These are phyloP conservation scores for Colletotrichum truncatum DNA, from an alignment of 2,329 filamentous ascomycete genomes.

Conservation along the genomic window DNA sequence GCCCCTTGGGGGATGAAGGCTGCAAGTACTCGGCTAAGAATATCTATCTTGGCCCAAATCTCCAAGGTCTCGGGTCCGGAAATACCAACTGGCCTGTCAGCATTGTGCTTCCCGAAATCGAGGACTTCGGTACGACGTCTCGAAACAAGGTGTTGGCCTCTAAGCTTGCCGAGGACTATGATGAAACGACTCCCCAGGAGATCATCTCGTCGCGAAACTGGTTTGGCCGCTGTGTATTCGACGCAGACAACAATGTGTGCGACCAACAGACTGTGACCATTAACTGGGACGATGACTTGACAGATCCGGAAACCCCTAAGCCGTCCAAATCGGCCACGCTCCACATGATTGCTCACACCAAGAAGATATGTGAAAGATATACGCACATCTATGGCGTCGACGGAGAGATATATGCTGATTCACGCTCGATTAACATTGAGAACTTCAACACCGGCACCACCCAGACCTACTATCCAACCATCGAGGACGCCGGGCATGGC, in stretches of 20 bases:
- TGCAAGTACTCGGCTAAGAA: conserved; percentile 89
- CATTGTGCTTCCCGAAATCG: conserved; percentile 92
- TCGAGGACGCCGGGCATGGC: conserved; percentile 29
- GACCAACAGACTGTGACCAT: conserved; percentile 94
- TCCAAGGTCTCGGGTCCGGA: conserved; percentile 67
- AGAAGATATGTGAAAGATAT: conserved; percentile 85
- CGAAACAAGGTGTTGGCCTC: conserved; percentile 51
- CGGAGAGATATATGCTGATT: conserved; percentile 90
- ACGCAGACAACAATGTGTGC: conserved; percentile 90
- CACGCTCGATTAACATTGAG: conserved; percentile 77
- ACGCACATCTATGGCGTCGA: conserved; percentile 86
- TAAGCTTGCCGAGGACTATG: conserved; percentile 63
- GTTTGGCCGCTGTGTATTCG: conserved; percentile 97
- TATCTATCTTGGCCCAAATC: conserved; percentile 78
- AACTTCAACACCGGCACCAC: conserved; percentile 46
- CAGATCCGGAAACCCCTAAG: conserved; percentile 28
- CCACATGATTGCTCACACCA: conserved; percentile 93
- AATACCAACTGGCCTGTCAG: conserved; percentile 84
- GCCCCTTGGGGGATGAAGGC: conserved; percentile 71
- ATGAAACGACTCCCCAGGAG: conserved; percentile 53
- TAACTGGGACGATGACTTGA: conserved; percentile 79
- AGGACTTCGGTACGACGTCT: conserved; percentile 69
- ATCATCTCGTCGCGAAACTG: conserved; percentile 68
- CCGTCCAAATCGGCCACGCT: conserved; percentile 80
- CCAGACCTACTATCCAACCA: conserved; percentile 23